Percentiles rank a stretch among this genome's conserved stretches.
These are phyloP conservation scores for sorghum (Sorghum bicolor) DNA, from an alignment of 176 grass and related monocot genomes.

Conservation along the genomic window DNA sequence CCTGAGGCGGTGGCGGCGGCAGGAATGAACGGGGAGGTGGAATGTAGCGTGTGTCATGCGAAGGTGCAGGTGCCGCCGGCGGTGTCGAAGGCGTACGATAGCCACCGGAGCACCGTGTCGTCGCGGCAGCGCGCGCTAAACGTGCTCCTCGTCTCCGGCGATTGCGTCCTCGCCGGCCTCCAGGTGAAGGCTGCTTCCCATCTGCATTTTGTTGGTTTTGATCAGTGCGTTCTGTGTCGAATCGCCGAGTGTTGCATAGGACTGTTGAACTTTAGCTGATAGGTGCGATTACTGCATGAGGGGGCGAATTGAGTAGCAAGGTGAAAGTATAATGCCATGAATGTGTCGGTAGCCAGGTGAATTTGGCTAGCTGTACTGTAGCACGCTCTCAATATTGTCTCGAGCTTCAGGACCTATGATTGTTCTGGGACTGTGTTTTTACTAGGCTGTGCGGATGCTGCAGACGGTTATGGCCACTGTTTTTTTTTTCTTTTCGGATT, in stretches of 20 bases:
- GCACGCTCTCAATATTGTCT: neutral
- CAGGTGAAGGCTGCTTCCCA: conserved; percentile 53
- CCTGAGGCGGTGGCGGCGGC: neutral
- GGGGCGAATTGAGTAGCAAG: neutral
- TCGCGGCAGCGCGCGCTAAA: conserved; percentile 75
- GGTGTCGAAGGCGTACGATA: conserved; percentile 84
- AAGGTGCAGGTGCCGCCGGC: conserved; percentile 48
- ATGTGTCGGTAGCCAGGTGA: neutral
- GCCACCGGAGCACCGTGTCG: conserved; percentile 54
- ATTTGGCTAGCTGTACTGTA: conserved; percentile 19
- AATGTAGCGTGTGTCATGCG: conserved; percentile 76
- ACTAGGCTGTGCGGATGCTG: neutral
- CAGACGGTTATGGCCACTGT: neutral
- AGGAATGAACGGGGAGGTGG: conserved; percentile 62
- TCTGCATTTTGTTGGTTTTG: conserved; percentile 18
- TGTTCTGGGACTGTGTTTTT: neutral
- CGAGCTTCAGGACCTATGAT: neutral
- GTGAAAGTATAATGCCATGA: neutral
- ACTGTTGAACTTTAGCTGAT: neutral
- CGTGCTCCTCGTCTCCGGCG: conserved; percentile 71
- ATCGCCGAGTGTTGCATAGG: neutral
- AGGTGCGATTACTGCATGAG: neutral
- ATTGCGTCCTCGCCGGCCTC: conserved; percentile 83
- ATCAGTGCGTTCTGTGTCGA: neutral
- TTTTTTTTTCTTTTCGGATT: neutral